A percentile compares a stretch with the other conserved stretches of the same genome.
phyloP scores from a whole-genome alignment of 129 eudicot species.

The Mikania micrantha region DNA sequence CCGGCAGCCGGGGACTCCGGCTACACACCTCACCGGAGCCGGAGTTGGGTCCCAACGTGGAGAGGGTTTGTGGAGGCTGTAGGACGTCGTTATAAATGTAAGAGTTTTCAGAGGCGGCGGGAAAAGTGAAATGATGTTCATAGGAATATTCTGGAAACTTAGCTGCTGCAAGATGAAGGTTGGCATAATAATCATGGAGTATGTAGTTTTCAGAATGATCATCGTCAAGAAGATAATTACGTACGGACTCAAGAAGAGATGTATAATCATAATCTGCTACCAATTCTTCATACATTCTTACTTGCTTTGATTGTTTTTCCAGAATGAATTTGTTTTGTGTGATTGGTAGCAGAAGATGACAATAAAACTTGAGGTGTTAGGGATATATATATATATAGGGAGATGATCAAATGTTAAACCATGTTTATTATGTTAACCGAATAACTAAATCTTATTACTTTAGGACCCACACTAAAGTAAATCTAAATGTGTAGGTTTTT shows the following conservation, averaged over 20 bases:
- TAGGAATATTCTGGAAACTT: no score
- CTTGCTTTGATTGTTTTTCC: no score
- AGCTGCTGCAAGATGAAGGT: no score
- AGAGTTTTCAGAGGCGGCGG: not conserved
- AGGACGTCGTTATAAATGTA: not conserved
- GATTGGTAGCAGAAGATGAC: not conserved
- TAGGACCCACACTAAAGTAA: no score
- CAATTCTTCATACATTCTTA: not conserved
- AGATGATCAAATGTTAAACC: no score
- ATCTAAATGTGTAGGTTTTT: no score
- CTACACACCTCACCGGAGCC: not conserved
- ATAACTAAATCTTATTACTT: no score
- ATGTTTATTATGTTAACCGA: no score
- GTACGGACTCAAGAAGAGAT: slow-evolving; percentile 4
- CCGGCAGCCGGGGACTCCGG: not conserved
- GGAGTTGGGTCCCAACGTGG: not conserved
- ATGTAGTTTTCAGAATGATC: not conserved
- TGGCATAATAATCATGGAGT: not conserved
- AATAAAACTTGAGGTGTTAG: not conserved
- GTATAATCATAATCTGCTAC: not conserved
- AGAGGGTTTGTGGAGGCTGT: not conserved
- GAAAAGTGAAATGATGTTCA: not conserved
- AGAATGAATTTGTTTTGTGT: not conserved
- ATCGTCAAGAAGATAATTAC: slow-evolving; percentile 4
- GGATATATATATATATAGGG: not conserved